Percentiles rank a stretch among this genome's conserved stretches.
These are phyloP conservation scores for Fusarium sacchari DNA, from an alignment of 2,329 filamentous ascomycete genomes.

Conservation along the genomic window DNA sequence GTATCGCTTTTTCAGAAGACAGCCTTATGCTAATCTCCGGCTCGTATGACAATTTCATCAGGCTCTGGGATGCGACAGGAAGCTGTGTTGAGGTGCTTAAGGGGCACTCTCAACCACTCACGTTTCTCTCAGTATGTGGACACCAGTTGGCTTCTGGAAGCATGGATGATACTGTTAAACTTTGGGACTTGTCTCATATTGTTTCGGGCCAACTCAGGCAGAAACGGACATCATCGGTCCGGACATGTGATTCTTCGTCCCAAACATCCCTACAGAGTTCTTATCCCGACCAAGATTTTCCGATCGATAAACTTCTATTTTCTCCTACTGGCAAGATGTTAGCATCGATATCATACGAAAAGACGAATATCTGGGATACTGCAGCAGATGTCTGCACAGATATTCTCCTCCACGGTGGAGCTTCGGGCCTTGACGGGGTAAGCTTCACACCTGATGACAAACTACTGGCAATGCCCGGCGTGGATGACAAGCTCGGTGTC, in stretches of 20 bases:
- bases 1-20: not conserved
- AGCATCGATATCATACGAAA: rapidly evolving
- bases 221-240: rapidly evolving
- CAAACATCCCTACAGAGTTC: too few relatives aligned
- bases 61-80: not conserved
- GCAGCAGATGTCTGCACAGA: rapidly evolving
- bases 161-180: rapidly evolving
- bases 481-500: rapidly evolving
- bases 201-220: rapidly evolving
- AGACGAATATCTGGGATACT: not conserved
- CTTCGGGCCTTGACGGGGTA: rapidly evolving
- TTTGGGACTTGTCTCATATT: not conserved
- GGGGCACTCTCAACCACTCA: rapidly evolving
- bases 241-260: rapidly evolving
- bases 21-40: not conserved
- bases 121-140: rapidly evolving
- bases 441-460: not conserved
- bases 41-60: not conserved
- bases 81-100: rapidly evolving
- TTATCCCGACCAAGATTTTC: rapidly evolving
- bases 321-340: not conserved
- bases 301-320: rapidly evolving
- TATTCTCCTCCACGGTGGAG: rapidly evolving
- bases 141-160: not conserved
- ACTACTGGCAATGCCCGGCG: rapidly evolving